Conservation (phyloP, 345 rosid species). For the Salix caprea region DNA sequence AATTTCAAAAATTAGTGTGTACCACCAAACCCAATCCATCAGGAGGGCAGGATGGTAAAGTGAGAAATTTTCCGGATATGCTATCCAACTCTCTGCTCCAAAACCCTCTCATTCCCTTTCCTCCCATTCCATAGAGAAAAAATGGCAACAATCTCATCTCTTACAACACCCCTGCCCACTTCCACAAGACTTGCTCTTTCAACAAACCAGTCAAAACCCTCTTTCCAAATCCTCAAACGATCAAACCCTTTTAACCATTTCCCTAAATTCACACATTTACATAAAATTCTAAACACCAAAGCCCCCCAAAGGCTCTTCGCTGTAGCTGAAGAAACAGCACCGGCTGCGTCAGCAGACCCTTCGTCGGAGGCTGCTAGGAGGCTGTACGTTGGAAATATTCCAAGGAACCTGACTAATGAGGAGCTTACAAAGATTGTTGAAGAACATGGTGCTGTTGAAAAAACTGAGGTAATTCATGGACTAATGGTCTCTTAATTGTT, state of each 20-base stretch:
- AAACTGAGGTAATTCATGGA: slow-evolving; percentile 53
- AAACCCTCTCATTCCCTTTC: too few species aligned
- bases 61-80: too few species aligned
- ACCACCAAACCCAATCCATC: too few species aligned
- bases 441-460: slow-evolving; percentile 76
- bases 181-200: slow-evolving; percentile 11
- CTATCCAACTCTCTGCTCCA: too few species aligned
- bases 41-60: too few species aligned
- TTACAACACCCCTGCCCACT: slow-evolving; percentile 18
- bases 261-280: slow-evolving; percentile 1
- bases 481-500: background rate
- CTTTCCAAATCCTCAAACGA: slow-evolving; percentile 19
- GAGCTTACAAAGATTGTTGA: slow-evolving; percentile 60
- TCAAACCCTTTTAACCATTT: background rate
- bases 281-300: background rate
- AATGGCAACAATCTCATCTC: slow-evolving; percentile 38
- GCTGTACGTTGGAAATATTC: slow-evolving; percentile 75
- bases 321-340: slow-evolving; percentile 43
- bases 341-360: slow-evolving; percentile 28
- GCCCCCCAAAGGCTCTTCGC: slow-evolving; percentile 34
- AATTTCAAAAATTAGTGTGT: too few species aligned
- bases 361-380: slow-evolving; percentile 51
- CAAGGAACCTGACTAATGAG: slow-evolving; percentile 50
- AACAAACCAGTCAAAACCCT: slow-evolving; percentile 22
- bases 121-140: background rate